A percentile compares a stretch with the other conserved stretches of the same genome.
These are phyloP conservation scores for Cryptococcus sp. DNA, from an alignment of 1,284 basidiomycete genomes.

Conservation along the genomic window DNA sequence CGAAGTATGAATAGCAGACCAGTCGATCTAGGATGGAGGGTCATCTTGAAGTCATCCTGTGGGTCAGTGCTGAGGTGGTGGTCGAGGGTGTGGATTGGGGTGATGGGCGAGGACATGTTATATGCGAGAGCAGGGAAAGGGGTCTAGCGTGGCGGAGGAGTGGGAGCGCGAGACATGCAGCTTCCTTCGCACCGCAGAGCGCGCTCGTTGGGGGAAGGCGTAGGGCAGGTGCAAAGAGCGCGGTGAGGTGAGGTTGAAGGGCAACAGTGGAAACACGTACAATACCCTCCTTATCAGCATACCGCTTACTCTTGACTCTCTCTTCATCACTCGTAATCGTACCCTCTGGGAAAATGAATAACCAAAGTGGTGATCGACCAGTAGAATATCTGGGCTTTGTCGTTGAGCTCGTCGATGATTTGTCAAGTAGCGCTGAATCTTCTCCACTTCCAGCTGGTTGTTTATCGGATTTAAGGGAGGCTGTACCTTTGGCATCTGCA, in stretches of 20 bases:
- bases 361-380: conserved; percentile 62
- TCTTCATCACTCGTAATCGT: conserved; percentile 82
- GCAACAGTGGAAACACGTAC: conserved; percentile 47
- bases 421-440: too few species aligned
- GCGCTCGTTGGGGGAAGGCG: conserved; percentile 1
- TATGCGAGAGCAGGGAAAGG: too few species aligned
- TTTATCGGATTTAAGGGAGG: conserved; percentile 43
- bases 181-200: too few species aligned
- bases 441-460: too few species aligned
- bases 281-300: conserved; percentile 45
- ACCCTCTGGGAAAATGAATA: conserved; percentile 89
- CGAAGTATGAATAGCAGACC: conserved; percentile 82
- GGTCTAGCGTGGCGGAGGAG: too few species aligned
- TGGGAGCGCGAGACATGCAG: too few species aligned
- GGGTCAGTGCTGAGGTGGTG: not conserved
- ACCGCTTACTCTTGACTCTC: conserved; percentile 73
- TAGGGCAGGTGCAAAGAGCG: not conserved
- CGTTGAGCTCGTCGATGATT: not conserved
- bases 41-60: conserved; percentile 72
- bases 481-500: conserved; percentile 56
- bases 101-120: too few species aligned
- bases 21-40: conserved; percentile 82
- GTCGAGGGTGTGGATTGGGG: too few species aligned
- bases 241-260: not conserved
- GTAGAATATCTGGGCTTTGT: conserved; percentile 29